Percentiles rank a stretch among this genome's conserved stretches.
Evolutionary conservation across 2,329 filamentous ascomycete genomes (phyloP).

Genomic region (Sarocladium kiliense): DNA sequence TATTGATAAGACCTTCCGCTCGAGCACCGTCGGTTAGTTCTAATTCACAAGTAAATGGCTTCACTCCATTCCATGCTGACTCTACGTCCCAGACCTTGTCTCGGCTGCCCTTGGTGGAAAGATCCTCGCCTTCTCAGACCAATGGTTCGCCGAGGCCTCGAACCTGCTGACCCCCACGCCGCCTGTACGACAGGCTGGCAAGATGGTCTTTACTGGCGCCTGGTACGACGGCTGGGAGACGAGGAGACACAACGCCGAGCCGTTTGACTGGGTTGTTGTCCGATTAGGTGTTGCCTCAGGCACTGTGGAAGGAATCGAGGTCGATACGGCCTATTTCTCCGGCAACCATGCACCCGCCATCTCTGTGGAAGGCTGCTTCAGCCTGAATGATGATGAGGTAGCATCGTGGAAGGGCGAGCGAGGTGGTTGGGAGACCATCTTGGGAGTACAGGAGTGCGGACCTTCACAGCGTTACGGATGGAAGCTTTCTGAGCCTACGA

Average conservation of each 20-base stretch:
- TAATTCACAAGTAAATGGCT: too few relatives aligned
- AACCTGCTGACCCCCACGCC: conserved; percentile 61
- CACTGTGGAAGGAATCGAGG: conserved; percentile 66
- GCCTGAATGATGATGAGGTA: conserved; percentile 57
- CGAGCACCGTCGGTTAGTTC: conserved; percentile 56
- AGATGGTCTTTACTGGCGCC: conserved; percentile 64
- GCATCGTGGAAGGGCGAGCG: conserved; percentile 53
- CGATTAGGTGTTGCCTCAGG: conserved; percentile 66
- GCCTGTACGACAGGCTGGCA: conserved; percentile 58
- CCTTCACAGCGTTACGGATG: conserved; percentile 70
- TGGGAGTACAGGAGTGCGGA: conserved; percentile 66
- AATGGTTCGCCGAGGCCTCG: conserved; percentile 63
- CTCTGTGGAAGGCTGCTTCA: conserved; percentile 72
- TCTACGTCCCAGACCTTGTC: conserved; percentile 45
- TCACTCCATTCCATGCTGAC: too few relatives aligned
- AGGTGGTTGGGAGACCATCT: conserved; percentile 67
- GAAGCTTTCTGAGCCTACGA: conserved; percentile 54
- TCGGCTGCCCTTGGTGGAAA: conserved; percentile 58
- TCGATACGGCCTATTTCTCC: conserved; percentile 77
- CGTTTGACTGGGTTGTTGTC: conserved; percentile 64
- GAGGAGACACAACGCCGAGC: conserved; percentile 56
- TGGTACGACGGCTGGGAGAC: conserved; percentile 73
- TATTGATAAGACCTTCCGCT: conserved; percentile 58
- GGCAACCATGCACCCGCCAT: conserved; percentile 79
- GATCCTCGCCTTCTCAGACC: conserved; percentile 59